phyloP scores from a whole-genome alignment of 331 rosid species.

The Pyracantha coccinea region DNA sequence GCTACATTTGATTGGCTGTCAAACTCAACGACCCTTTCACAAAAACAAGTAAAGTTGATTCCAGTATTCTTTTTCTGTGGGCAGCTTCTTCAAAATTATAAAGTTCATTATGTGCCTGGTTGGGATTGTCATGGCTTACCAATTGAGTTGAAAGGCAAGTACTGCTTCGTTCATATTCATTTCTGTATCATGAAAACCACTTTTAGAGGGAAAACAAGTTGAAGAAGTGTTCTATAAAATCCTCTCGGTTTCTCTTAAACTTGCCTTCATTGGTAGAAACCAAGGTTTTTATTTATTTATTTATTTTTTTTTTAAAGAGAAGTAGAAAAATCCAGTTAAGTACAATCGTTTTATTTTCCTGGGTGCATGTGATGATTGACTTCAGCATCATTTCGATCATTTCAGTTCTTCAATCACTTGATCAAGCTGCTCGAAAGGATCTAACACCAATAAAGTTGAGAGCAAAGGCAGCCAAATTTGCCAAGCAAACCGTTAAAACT shows the following conservation, averaged over 20 bases:
- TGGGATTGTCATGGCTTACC: slow-evolving; percentile 99
- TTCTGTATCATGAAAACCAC: neutral
- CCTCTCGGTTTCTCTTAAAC: neutral
- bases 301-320: too few relatives aligned
- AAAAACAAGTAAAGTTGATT: neutral
- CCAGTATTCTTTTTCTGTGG: slow-evolving; percentile 9
- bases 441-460: slow-evolving; percentile 85
- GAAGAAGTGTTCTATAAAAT: neutral
- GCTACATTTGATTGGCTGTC: neutral
- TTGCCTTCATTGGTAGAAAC: neutral
- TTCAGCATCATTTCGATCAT: slow-evolving; percentile 29
- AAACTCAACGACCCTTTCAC: neutral
- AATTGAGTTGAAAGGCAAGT: slow-evolving; percentile 94
- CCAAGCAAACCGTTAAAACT: slow-evolving; percentile 74
- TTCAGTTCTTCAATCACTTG: slow-evolving; percentile 97
- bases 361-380: neutral
- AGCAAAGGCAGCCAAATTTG: slow-evolving; percentile 93
- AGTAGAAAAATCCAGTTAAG: neutral
- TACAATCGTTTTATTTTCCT: neutral
- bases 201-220: neutral
- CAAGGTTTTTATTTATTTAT: neutral
- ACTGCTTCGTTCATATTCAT: neutral
- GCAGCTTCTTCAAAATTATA: slow-evolving; percentile 91
- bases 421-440: slow-evolving; percentile 67
- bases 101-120: slow-evolving; percentile 92